A percentile compares a stretch with the other conserved stretches of the same genome.
Conservation (phyloP, 345 rosid species). For the Brassica napus region DNA sequence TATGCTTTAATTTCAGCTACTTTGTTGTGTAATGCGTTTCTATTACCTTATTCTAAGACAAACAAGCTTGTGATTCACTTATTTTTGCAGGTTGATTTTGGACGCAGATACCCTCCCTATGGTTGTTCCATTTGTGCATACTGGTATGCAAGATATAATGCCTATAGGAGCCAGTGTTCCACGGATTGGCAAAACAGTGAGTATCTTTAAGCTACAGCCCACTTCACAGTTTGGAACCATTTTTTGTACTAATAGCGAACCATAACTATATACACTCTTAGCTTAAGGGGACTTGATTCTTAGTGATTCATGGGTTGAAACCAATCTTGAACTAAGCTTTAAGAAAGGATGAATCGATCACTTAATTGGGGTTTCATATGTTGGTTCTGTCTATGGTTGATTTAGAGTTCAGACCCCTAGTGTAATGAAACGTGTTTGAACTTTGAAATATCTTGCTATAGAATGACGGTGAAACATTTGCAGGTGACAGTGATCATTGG, state of each 20-base stretch:
- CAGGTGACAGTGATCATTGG: conserved; percentile 92
- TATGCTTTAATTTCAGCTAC: not conserved
- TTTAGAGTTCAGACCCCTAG: not conserved
- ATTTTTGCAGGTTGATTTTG: conserved; percentile 63
- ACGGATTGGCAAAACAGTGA: conserved; percentile 84
- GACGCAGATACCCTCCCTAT: conserved; percentile 80
- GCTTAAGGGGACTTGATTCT: not conserved
- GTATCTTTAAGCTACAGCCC: conserved; percentile 20
- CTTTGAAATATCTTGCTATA: not conserved
- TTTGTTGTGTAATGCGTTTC: not conserved
- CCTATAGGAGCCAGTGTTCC: conserved; percentile 89
- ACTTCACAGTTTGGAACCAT: not conserved
- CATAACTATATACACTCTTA: not conserved
- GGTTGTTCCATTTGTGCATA: conserved; percentile 92
- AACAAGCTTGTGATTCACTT: not conserved
- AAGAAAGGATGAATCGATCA: not conserved
- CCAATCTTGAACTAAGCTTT: not conserved
- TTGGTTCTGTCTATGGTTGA: not conserved
- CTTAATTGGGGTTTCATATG: not conserved
- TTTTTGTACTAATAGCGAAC: not conserved
- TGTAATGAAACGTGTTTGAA: not conserved
- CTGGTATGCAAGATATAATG: conserved; percentile 97
- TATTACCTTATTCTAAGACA: not conserved
- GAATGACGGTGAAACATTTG: not conserved
- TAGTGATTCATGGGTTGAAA: not conserved